A percentile compares a stretch with the other conserved stretches of the same genome.
Conservation (phyloP, 73 alveolate genomes). For the Symbiodinium pilosum region DNA sequence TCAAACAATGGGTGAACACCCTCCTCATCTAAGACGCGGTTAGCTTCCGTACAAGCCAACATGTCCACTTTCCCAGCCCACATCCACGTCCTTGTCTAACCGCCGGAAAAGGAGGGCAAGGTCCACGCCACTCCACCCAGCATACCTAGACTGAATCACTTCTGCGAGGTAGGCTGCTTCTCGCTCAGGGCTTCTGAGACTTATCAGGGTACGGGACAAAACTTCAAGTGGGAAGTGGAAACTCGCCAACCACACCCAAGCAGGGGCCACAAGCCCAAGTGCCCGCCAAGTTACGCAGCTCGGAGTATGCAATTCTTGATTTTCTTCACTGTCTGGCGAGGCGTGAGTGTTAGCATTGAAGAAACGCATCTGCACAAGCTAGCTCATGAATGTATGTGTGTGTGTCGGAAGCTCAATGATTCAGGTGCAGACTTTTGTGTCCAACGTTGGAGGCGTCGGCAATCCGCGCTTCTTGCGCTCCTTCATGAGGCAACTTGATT, state of each 20-base stretch:
- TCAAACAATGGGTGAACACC: too few species aligned
- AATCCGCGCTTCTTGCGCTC: slow-evolving; percentile 75
- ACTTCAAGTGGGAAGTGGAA: background rate
- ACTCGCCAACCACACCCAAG: background rate
- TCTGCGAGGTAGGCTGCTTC: too few species aligned
- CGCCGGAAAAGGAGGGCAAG: slow-evolving; percentile 60
- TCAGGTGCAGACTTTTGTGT: slow-evolving; percentile 25
- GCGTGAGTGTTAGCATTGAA: background rate
- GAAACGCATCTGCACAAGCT: too few species aligned
- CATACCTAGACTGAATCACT: slow-evolving; percentile 22
- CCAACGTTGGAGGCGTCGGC: slow-evolving; percentile 83
- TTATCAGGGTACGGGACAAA: background rate
- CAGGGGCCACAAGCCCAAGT: background rate
- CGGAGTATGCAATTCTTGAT: slow-evolving; percentile 79
- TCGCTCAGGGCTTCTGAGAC: too few species aligned
- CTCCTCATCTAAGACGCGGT: too few species aligned
- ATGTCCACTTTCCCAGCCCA: background rate
- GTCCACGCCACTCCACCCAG: slow-evolving; percentile 59
- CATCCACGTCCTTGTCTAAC: slow-evolving; percentile 35
- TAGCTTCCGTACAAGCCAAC: too few species aligned
- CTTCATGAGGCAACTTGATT: background rate
- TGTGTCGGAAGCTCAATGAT: background rate
- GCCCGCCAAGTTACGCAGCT: slow-evolving; percentile 57
- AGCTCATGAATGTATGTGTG: background rate
- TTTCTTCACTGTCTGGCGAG: slow-evolving; percentile 75